Evolutionary conservation across 306 rosid genomes (phyloP).

Genomic region (Vachellia collinsii): DNA sequence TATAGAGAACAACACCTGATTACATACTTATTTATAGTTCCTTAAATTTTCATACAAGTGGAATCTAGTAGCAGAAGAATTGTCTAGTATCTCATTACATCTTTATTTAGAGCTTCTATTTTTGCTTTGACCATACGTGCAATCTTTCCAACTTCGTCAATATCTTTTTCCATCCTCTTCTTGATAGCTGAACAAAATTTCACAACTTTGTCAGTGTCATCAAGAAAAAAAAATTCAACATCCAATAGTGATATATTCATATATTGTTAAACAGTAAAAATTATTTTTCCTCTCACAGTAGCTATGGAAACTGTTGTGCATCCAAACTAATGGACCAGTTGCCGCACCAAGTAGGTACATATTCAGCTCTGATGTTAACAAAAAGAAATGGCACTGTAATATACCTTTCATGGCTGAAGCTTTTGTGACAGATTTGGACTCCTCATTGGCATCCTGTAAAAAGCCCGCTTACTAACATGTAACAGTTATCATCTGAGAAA

Average conservation of each 20-base stretch:
- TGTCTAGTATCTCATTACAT: conserved; percentile 53
- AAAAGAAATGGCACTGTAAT: conserved; percentile 10
- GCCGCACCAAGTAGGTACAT: conserved; percentile 10
- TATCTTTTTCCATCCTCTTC: conserved; percentile 97
- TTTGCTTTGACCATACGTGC: conserved; percentile 78
- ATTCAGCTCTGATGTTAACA: not conserved
- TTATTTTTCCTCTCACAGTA: not conserved
- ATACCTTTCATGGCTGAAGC: conserved; percentile 92
- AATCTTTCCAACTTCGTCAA: conserved; percentile 96
- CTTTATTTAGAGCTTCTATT: conserved; percentile 83
- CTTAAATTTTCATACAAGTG: conserved; percentile 16
- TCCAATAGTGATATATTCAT: not conserved
- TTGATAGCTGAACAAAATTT: conserved; percentile 71
- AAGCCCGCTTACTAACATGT: conserved; percentile 12
- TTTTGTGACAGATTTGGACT: conserved; percentile 88
- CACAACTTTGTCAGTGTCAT: conserved; percentile 17
- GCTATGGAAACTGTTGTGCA: not conserved
- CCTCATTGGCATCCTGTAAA: conserved; percentile 79
- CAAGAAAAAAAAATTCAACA: conserved; percentile 9
- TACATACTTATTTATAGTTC: conserved; percentile 10
- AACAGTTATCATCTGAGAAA: conserved; percentile 18
- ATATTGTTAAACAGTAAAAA: not conserved
- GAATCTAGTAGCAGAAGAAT: conserved; percentile 26
- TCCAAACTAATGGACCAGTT: conserved; percentile 11
- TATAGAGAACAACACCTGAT: conserved; percentile 34